Percentiles rank a stretch among this genome's conserved stretches.
Conservation (phyloP, 306 rosid species). For the Hippophae tibetana region DNA sequence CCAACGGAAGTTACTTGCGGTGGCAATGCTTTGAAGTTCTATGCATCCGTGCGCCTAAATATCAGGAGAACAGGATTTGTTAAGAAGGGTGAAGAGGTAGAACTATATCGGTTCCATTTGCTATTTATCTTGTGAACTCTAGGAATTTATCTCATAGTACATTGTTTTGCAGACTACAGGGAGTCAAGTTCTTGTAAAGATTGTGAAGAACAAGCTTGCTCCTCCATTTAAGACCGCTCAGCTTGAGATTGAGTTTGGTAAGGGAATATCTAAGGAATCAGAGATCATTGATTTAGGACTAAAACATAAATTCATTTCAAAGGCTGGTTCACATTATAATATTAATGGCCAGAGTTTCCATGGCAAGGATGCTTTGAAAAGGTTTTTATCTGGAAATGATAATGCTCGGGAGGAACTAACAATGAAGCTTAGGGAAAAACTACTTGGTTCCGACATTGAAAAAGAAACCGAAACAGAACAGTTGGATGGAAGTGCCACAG, state of each 20-base stretch:
- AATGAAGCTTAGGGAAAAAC: constrained; percentile 51
- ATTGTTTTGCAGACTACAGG: constrained; percentile 48
- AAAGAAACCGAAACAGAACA: constrained; percentile 25
- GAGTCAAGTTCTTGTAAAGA: constrained; percentile 41
- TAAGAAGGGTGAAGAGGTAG: constrained; percentile 50
- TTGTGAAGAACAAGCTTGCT: constrained; percentile 74
- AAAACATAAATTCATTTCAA: constrained; percentile 49
- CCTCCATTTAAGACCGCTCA: constrained; percentile 54
- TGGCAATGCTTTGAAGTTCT: constrained; percentile 82
- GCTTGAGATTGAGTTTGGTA: constrained; percentile 61
- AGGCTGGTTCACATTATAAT: constrained; percentile 39
- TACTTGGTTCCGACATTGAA: constrained; percentile 26
- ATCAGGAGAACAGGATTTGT: constrained; percentile 54
- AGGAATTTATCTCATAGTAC: not conserved
- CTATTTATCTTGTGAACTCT: not conserved
- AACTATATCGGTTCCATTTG: not conserved
- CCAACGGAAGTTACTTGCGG: constrained; percentile 77
- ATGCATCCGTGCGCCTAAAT: constrained; percentile 69
- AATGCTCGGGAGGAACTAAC: constrained; percentile 43
- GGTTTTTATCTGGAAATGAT: constrained; percentile 39
- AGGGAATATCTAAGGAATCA: constrained; percentile 53
- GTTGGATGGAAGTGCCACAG: constrained; percentile 20
- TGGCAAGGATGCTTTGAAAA: constrained; percentile 60
- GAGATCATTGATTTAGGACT: constrained; percentile 74
- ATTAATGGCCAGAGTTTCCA: constrained; percentile 39